These are phyloP conservation scores for Ilyonectria destructans DNA, from an alignment of 2,329 filamentous ascomycete genomes.

Conservation along the genomic window DNA sequence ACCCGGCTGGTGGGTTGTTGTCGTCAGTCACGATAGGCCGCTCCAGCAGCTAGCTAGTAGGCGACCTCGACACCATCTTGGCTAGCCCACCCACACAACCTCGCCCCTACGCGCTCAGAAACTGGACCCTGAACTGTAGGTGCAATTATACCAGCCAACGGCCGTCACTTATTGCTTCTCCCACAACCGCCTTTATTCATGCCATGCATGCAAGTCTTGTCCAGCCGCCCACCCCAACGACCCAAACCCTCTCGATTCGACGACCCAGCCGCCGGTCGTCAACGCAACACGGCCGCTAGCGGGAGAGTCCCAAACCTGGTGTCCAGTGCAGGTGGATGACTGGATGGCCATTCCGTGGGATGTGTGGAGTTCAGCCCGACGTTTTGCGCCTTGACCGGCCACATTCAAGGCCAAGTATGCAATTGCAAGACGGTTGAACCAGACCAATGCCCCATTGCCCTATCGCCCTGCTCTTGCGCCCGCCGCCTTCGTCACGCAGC, in stretches of 20 bases:
- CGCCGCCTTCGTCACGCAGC: conserved; percentile 11
- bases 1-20: not conserved
- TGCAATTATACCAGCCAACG: conserved; percentile 20
- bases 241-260: conserved; percentile 10
- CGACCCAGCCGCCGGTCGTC: conserved; percentile 23
- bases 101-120: not conserved
- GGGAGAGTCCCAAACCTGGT: conserved; percentile 2
- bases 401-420: not conserved
- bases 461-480: not conserved
- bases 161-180: conserved; percentile 11
- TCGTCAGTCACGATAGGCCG: not conserved
- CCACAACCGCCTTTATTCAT: conserved; percentile 22
- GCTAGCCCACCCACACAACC: conserved; percentile 2
- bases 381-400: conserved; percentile 26
- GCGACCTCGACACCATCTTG: not conserved
- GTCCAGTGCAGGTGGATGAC: not conserved
- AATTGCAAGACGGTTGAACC: not conserved
- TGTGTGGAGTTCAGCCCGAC: conserved; percentile 17
- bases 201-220: conserved; percentile 16
- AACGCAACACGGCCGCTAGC: conserved; percentile 19
- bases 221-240: conserved; percentile 10
- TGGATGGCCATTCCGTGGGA: not conserved
- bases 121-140: not conserved
- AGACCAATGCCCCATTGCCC: not conserved
- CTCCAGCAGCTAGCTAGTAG: not conserved